Base-by-base conservation (phyloP, 1,284 basidiomycete species). In the Phellinidium pouzarii region DNA sequence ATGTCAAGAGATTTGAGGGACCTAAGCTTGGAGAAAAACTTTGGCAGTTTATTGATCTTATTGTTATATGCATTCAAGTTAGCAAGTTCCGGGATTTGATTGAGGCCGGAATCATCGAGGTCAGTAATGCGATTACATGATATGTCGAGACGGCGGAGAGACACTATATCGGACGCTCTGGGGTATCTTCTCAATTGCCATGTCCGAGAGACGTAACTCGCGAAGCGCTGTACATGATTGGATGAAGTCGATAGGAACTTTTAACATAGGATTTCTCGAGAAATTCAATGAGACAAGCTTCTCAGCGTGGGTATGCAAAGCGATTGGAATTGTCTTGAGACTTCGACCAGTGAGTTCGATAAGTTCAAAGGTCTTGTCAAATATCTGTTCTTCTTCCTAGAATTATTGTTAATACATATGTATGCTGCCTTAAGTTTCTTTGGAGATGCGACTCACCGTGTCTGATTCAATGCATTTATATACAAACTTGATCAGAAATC, bases 231-330 rank as follows among this genome's bases (percentile, higher is more conserved):
- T 82, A 64, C 94, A 97, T 8, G 87, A 82, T 68, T 98, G 91
- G 48, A 97, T 87, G 66, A 99, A 99, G 70, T 99, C 96, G 46
- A 92, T 81, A 0, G 96, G 96, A 36, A 99, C 85, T 66, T 99
- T 95, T 50, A 94, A 81, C 80, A 96, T 93, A 1, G 95, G 94
- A 65, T 99, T 99, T 54, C 89, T 83, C 2, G 94, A 95, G 6
- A 99, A 78, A 61, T 93, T 92, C 55, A 99, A 84, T 48, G 80
- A 86, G 60, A 91, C 76, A 63, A 99, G 94, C 47, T 82, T 82
- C 61, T 91, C 83, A 2, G 94, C 93, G 59, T 93, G 85, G 54
- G 83, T 77, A 67, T 99, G 93, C 3, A 98, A 76, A 57, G 87
- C 77, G 60, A 96, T 87, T 1, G 96, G 96, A 44, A 99, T 89